A percentile compares a stretch with the other conserved stretches of the same genome.
These are phyloP conservation scores for Cryphonectria radicalis DNA, from an alignment of 2,329 filamentous ascomycete species.

Conservation along the genomic window DNA sequence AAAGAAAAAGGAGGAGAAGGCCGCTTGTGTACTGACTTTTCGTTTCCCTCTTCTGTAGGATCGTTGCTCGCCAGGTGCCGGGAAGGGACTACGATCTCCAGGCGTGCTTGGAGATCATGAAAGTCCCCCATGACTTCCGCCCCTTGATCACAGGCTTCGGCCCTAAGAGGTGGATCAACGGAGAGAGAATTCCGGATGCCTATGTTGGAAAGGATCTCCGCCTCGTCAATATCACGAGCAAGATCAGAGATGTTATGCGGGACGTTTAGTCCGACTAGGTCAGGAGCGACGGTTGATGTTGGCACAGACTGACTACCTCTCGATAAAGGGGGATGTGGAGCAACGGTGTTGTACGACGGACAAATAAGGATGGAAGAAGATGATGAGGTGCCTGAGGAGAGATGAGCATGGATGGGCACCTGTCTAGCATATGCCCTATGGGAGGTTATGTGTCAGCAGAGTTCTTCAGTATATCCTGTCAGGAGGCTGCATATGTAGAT, in stretches of 20 bases:
- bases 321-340: too few species aligned
- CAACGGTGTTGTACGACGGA: background rate
- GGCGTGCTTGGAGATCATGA: background rate
- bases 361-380: background rate
- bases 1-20: too few species aligned
- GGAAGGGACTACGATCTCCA: slow-evolving; percentile 1
- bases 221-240: background rate
- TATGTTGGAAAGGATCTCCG: background rate
- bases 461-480: background rate
- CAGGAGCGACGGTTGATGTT: background rate
- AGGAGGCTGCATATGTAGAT: background rate
- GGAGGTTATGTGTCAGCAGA: background rate
- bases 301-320: background rate
- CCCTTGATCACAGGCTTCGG: background rate
- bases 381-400: background rate
- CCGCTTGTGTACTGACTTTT: background rate
- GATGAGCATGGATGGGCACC: background rate
- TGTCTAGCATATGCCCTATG: background rate
- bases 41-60: background rate
- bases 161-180: background rate
- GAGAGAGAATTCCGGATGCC: background rate
- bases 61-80: background rate
- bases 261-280: background rate
- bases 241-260: slow-evolving; percentile 5
- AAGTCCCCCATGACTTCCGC: background rate